These are phyloP conservation scores for Symbiodinium natans DNA, from an alignment of 73 alveolate species.

Conservation along the genomic window DNA sequence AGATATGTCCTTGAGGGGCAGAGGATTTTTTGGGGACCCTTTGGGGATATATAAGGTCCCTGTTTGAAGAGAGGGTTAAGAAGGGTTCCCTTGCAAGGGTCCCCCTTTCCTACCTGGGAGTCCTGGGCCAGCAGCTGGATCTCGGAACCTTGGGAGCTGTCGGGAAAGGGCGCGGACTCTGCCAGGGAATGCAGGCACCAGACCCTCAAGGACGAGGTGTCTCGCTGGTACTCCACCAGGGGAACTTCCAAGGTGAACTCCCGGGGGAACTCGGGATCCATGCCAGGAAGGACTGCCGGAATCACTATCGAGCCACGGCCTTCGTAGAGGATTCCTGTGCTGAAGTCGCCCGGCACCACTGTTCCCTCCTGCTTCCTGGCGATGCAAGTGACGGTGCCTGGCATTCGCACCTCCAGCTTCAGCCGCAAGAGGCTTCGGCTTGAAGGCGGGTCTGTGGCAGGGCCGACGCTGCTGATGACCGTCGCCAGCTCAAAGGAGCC, in stretches of 20 bases:
- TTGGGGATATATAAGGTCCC: no score
- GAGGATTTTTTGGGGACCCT: no score
- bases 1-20: neutral
- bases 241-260: conserved; percentile 45
- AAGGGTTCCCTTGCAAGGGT: no score
- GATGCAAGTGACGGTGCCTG: neutral
- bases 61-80: neutral
- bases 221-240: conserved; percentile 61
- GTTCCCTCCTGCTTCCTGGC: conserved; percentile 58
- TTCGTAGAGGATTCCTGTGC: conserved; percentile 55
- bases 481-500: neutral
- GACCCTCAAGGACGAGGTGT: conserved; percentile 25
- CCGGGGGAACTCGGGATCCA: conserved; percentile 78
- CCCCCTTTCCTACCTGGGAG: no score
- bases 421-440: conserved; percentile 39
- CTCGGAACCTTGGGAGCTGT: neutral
- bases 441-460: conserved; percentile 39
- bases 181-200: conserved; percentile 67
- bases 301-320: neutral
- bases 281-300: conserved; percentile 24
- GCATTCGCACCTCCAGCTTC: conserved; percentile 34
- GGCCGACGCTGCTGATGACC: neutral
- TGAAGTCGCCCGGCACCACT: conserved; percentile 38
- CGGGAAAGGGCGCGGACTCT: conserved; percentile 38
- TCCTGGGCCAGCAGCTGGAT: conserved; percentile 47